Percentiles rank a stretch among this genome's conserved stretches.
Evolutionary conservation across 2,329 filamentous ascomycete genomes (phyloP).

Genomic region (Teratosphaeria pseudoeucalypti): DNA sequence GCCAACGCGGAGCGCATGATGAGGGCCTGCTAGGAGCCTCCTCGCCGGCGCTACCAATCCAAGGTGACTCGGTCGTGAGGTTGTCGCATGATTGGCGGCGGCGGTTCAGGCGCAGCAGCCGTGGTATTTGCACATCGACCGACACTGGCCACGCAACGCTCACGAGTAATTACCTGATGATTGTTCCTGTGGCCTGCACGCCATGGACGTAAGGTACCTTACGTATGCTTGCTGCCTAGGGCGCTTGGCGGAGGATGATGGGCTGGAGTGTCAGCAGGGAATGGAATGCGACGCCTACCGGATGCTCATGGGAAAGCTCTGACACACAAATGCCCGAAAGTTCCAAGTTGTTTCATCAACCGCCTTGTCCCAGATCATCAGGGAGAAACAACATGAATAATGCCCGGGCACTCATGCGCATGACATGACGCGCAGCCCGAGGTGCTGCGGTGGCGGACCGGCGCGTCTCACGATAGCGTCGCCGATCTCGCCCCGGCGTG

Average conservation of each 20-base stretch:
- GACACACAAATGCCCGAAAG: background rate
- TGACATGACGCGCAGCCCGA: background rate
- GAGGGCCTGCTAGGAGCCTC: background rate
- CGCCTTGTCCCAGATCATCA: background rate
- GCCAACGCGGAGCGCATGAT: slow-evolving; percentile 22
- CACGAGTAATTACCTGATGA: background rate
- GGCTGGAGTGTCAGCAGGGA: background rate
- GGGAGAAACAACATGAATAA: too few relatives aligned
- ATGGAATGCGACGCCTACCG: background rate
- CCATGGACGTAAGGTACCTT: background rate
- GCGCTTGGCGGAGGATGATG: background rate
- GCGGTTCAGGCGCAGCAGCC: background rate
- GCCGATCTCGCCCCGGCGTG: background rate
- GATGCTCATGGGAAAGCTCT: background rate
- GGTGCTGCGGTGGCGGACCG: background rate
- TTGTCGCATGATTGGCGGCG: background rate
- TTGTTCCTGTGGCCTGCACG: background rate
- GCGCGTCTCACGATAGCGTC: background rate
- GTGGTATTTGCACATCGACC: background rate
- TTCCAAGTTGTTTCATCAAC: background rate
- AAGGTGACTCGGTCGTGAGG: background rate
- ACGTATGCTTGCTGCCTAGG: background rate
- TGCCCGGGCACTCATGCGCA: background rate
- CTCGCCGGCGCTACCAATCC: background rate
- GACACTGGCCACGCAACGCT: background rate